Percentiles rank a stretch among this genome's conserved stretches.
phyloP scores from a whole-genome alignment of 768 basidiomycete species.

The Mycena pura region DNA sequence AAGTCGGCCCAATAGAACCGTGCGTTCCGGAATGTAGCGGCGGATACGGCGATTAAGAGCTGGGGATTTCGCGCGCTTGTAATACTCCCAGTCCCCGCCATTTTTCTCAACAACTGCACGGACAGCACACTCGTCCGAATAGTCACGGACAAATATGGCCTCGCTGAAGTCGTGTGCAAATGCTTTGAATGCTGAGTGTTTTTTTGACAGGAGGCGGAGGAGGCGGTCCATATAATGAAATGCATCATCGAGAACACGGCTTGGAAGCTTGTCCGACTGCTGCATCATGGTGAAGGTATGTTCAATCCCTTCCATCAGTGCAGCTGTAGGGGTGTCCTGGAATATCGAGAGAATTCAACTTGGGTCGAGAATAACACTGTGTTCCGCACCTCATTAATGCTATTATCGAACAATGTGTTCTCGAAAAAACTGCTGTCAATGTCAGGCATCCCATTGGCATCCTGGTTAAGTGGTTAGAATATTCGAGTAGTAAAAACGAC shows the following conservation, averaged over 20 bases:
- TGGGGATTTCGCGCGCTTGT: background rate
- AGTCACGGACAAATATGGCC: background rate
- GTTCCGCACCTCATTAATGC: too few species aligned
- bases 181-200: background rate
- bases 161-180: background rate
- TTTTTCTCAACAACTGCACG: background rate
- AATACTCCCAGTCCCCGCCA: background rate
- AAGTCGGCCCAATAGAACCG: background rate
- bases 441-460: background rate
- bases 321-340: background rate
- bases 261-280: background rate
- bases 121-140: background rate
- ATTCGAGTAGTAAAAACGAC: too few species aligned
- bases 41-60: background rate
- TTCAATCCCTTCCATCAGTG: background rate
- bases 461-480: background rate
- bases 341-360: background rate
- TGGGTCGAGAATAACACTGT: too few species aligned
- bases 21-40: background rate
- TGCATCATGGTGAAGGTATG: background rate
- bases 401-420: background rate
- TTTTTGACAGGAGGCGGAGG: background rate
- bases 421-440: background rate
- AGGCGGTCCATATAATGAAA: slow-evolving; percentile 1
- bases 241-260: slow-evolving; percentile 3